Base-by-base conservation (phyloP, 1,139 yeast genomes). In the Nematodospora anomalae region DNA sequence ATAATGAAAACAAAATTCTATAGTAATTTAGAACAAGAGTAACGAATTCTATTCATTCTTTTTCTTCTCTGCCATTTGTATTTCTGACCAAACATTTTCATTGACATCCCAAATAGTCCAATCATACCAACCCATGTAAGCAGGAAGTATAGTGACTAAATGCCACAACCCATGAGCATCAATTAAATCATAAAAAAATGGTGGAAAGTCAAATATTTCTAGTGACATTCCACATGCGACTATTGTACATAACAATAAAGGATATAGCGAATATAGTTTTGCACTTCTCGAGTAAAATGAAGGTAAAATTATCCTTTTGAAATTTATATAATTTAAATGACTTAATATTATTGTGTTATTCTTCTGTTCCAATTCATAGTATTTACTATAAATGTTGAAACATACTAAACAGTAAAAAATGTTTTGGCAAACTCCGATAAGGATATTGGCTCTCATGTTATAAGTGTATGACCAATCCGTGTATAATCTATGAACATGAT, bases 161-260 rank as follows among this genome's bases (percentile, higher is more conserved):
- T 90, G 98, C 97, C 97, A 90, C 41, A 90, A 63, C 2, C 97
- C 81, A 59, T 92, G 98, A 1, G 98, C 96, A 61, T 92, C 98
- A 1, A 92, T 58, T 38, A 84, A 71, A 45, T 76, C 82, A 36
- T 57, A 65, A 40, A 79, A 59, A 3, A 70, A 34, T 3, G 92
- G 96, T 4, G 96, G 77, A 55, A 90, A 92, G 59, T 92, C 98
- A 58, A 89, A 84, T 26, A 92, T 64, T 56, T 92, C 98, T 45
- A 90, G 74, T 11, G 83, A 71, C 95, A 89, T 87, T 2, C 96
- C 97, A 14, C 74, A 47, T 1, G 79, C 53, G 11, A 92, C 80
- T 45, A 70, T 36, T 53, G 50, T 22, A 74, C 92, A 50, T 31
- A 70, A 53, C n/a, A 67, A 36, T 31, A 68, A 46, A 8, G 76